A percentile compares a stretch with the other conserved stretches of the same genome.
Conservation (phyloP, 768 basidiomycete genomes). For the Amanita thiersii region DNA sequence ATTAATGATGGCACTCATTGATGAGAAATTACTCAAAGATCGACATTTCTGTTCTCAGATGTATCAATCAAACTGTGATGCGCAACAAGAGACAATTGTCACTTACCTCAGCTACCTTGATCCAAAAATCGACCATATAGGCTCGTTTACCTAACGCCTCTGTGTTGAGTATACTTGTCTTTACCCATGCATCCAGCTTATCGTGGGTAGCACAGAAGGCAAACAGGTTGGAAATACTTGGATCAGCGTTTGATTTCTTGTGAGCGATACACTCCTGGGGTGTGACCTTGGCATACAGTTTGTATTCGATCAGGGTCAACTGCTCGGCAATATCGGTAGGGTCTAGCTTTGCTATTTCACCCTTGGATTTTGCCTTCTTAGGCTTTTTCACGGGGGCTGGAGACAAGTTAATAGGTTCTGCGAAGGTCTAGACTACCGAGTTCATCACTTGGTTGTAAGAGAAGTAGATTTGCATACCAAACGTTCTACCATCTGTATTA, state of each 20-base stretch:
- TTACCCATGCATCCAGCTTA: slow-evolving; percentile 60
- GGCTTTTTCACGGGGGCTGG: slow-evolving; percentile 22
- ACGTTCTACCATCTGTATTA: slow-evolving; percentile 45
- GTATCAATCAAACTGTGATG: not conserved
- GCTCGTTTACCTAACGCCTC: slow-evolving; percentile 46
- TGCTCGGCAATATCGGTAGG: slow-evolving; percentile 72
- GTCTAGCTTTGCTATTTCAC: slow-evolving; percentile 59
- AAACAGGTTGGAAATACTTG: slow-evolving; percentile 33
- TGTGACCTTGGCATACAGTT: slow-evolving; percentile 60
- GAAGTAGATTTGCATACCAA: slow-evolving; percentile 31
- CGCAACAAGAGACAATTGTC: not conserved
- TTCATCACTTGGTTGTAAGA: slow-evolving; percentile 4
- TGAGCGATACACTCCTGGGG: slow-evolving; percentile 71
- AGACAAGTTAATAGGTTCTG: slow-evolving; percentile 18
- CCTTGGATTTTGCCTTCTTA: slow-evolving; percentile 42
- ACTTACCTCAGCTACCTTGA: slow-evolving; percentile 69
- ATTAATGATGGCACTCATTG: slow-evolving; percentile 58
- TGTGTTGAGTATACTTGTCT: slow-evolving; percentile 46
- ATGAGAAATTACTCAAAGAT: slow-evolving; percentile 54
- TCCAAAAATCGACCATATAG: slow-evolving; percentile 63
- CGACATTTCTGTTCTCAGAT: slow-evolving; percentile 49
- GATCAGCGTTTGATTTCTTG: slow-evolving; percentile 30
- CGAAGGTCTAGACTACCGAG: slow-evolving; percentile 30
- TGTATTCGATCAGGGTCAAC: slow-evolving; percentile 66
- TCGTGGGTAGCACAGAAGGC: slow-evolving; percentile 56